A percentile compares a stretch with the other conserved stretches of the same genome.
These are phyloP conservation scores for Penicillium longicatenatum DNA, from an alignment of 495 filamentous ascomycete genomes.

Conservation along the genomic window DNA sequence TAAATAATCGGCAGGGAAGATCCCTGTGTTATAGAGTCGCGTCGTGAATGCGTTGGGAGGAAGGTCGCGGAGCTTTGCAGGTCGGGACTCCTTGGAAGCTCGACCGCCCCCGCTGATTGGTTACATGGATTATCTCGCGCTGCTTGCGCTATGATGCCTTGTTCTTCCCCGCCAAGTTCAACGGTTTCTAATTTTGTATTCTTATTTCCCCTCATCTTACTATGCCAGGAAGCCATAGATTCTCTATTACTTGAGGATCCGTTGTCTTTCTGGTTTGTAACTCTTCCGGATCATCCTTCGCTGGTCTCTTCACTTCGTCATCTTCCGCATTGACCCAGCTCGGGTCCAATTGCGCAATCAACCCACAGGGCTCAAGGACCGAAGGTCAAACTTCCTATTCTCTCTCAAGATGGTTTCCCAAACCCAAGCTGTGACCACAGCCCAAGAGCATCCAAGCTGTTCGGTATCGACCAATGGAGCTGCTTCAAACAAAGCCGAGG, in stretches of 20 bases:
- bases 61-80: slow-evolving; percentile 21
- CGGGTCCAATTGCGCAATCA: slow-evolving; percentile 3
- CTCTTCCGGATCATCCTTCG: neutral
- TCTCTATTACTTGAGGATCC: neutral
- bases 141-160: slow-evolving; percentile 23
- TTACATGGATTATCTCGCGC: slow-evolving; percentile 2
- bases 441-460: slow-evolving; percentile 16
- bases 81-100: slow-evolving; percentile 14
- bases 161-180: slow-evolving; percentile 1
- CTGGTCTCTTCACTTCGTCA: neutral
- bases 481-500: slow-evolving; percentile 7
- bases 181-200: slow-evolving; percentile 4
- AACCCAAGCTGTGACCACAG: slow-evolving; percentile 17
- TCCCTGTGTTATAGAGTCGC: slow-evolving; percentile 2
- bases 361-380: neutral
- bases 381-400: neutral
- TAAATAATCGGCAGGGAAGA: slow-evolving; percentile 1
- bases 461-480: slow-evolving; percentile 5
- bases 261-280: neutral
- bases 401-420: slow-evolving; percentile 20
- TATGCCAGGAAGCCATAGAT: neutral
- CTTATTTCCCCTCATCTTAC: slow-evolving; percentile 1
- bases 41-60: slow-evolving; percentile 16
- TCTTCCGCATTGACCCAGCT: slow-evolving; percentile 5
- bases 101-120: slow-evolving; percentile 26